Conservation (phyloP, 2,329 filamentous ascomycete genomes). For the Cercospora brassicicola region DNA sequence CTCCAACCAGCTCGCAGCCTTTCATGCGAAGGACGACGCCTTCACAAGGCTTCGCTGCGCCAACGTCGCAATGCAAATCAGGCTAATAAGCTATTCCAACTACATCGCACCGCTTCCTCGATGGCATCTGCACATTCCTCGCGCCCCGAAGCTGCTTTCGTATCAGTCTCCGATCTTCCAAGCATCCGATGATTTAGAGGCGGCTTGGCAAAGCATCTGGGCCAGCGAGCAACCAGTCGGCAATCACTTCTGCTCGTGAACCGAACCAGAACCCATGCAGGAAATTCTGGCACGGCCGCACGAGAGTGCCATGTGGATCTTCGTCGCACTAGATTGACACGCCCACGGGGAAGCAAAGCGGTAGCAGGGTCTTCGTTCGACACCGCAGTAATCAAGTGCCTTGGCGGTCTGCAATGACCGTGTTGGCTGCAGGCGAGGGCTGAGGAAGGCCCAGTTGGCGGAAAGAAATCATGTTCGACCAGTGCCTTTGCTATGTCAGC, state of each 20-base stretch:
- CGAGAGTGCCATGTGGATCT: slow-evolving; percentile 6
- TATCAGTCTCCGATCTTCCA: slow-evolving; percentile 11
- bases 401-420: slow-evolving; percentile 3
- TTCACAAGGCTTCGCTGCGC: slow-evolving; percentile 14
- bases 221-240: slow-evolving; percentile 3
- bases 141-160: slow-evolving; percentile 2
- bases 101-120: background rate
- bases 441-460: background rate
- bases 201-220: slow-evolving; percentile 3
- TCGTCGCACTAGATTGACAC: slow-evolving; percentile 1
- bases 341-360: slow-evolving; percentile 13
- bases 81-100: slow-evolving; percentile 1
- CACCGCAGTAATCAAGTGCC: slow-evolving; percentile 9
- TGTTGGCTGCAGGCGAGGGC: slow-evolving; percentile 6
- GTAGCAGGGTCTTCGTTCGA: slow-evolving; percentile 4
- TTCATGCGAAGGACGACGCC: slow-evolving; percentile 2
- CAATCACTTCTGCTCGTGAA: background rate
- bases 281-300: background rate
- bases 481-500: slow-evolving; percentile 5
- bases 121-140: background rate
- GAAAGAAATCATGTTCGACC: background rate
- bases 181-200: slow-evolving; percentile 2
- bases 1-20: background rate
- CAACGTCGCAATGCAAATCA: slow-evolving; percentile 4
- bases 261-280: background rate